Percentiles rank a stretch among this genome's conserved stretches.
phyloP scores from a whole-genome alignment of 73 alveolate genomes.

The Paramecium primaurelia region DNA sequence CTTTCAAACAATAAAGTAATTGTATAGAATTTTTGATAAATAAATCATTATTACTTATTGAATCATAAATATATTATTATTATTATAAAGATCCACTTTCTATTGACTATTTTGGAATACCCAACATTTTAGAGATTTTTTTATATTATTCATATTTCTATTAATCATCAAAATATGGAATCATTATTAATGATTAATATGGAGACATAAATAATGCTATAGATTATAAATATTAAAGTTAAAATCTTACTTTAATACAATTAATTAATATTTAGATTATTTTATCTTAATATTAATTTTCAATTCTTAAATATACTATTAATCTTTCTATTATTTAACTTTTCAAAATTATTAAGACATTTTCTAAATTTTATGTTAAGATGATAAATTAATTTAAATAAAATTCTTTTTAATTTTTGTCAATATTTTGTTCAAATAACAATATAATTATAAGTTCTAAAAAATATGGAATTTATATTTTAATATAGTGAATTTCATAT shows the following conservation, averaged over 20 bases:
- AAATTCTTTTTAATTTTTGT: neutral
- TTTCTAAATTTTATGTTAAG: neutral
- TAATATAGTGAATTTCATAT: neutral
- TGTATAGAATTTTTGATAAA: neutral
- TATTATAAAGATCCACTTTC: neutral
- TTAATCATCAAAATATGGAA: neutral
- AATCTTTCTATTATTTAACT: neutral
- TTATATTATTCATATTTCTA: neutral
- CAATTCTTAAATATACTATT: conserved; percentile 1
- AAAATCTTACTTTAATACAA: conserved; percentile 8
- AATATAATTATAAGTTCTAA: neutral
- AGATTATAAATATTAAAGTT: neutral
- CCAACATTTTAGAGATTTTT: neutral
- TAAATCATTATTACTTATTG: neutral
- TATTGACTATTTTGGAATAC: neutral
- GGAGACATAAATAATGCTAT: conserved; percentile 16
- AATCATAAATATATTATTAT: neutral
- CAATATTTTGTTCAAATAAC: neutral
- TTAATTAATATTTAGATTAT: neutral
- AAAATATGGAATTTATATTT: neutral
- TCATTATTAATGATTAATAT: neutral
- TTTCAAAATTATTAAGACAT: neutral
- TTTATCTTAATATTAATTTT: neutral
- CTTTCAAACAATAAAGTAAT: neutral
- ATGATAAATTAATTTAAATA: neutral